These are phyloP conservation scores for Dioszegia aurantiaca DNA, from an alignment of 768 basidiomycete species.

Conservation along the genomic window DNA sequence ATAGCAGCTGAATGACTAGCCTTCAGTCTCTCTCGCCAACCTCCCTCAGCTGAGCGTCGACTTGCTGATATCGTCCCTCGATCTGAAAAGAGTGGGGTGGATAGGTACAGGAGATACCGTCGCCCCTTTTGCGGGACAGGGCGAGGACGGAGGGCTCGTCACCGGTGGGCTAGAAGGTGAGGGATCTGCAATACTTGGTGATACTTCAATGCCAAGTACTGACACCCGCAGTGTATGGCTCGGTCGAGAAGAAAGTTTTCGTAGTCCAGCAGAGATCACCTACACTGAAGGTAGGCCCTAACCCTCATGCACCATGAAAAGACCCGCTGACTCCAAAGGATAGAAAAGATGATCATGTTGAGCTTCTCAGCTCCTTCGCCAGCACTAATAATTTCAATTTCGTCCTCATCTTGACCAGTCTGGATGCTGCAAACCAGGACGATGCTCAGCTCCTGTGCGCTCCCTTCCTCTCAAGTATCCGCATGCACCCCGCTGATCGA, in stretches of 20 bases:
- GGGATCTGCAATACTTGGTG: too few species aligned
- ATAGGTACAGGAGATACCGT: slow-evolving; percentile 62
- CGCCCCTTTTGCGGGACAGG: slow-evolving; percentile 69
- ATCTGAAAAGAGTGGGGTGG: slow-evolving; percentile 62
- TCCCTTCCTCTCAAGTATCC: background rate
- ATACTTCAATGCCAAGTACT: background rate
- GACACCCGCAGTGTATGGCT: slow-evolving; percentile 73
- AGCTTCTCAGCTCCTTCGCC: slow-evolving; percentile 62
- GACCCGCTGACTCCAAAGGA: slow-evolving; percentile 54
- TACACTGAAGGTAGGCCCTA: slow-evolving; percentile 63
- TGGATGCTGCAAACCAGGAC: slow-evolving; percentile 70
- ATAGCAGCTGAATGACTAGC: slow-evolving; percentile 52
- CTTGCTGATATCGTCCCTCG: slow-evolving; percentile 67
- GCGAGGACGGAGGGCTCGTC: slow-evolving; percentile 64
- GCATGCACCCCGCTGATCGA: background rate
- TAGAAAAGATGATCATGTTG: slow-evolving; percentile 67
- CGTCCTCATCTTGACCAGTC: slow-evolving; percentile 67
- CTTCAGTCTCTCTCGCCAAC: slow-evolving; percentile 76
- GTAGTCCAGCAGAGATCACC: slow-evolving; percentile 78
- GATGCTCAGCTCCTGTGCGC: slow-evolving; percentile 75
- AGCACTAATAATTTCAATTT: slow-evolving; percentile 57
- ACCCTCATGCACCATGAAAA: background rate
- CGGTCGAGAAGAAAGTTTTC: slow-evolving; percentile 57
- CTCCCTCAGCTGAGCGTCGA: slow-evolving; percentile 75
- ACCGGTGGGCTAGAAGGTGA: slow-evolving; percentile 74